Base-by-base conservation (phyloP, 1,284 basidiomycete genomes). In the Ustilago trichophora region DNA sequence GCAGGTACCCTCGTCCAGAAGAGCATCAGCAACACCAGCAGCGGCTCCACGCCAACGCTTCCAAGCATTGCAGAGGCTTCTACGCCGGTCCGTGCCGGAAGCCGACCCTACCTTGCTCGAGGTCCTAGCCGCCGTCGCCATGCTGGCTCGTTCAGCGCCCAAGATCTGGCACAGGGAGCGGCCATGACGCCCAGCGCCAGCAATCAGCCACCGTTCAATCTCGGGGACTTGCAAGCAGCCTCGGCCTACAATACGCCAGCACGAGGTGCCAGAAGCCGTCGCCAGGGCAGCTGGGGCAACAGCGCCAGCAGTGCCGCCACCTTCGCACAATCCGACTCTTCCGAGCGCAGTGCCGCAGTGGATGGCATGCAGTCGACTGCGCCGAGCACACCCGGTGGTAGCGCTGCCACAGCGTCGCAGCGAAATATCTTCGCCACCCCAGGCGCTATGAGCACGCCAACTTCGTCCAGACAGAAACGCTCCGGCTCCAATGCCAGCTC, bases 141-240 rank as follows among this genome's bases (percentile, higher is more conserved):
- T 32, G 76, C 72, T 4, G 76, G 76, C 32, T 75, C 72, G 4
- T 77, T 77, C 53, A 77, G 76, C 43, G 76, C 74, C 7, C 68
- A 76, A 27, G 76, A 77, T 38, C 52, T 77, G 34, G 70, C 70
- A 13, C 67, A 73, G 22, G 75, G 75, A 2, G 73, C 75, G 16
- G 60, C 63, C 18, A 71, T 77, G 53, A 54, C 57, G 34, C 64
- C 69, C 3, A 69, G 56, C 35, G 32, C 26, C 15, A 50, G 48
- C 54, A 49, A 53, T 10, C 68, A n/a, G n/a, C n/a, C 62, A 35
- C 57, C 63, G 2, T 69, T 73, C 50, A 66, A 67, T 16, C 47
- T 71, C 25, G 62, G 45, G 12, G 58, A 64, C 24, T 35, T 64
- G 45, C 68, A 67, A 36, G 65, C 70, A 3, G 21, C 53, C 9